Conservation (phyloP, 257 asterid genomes). For the Solanum ossicruentum region DNA sequence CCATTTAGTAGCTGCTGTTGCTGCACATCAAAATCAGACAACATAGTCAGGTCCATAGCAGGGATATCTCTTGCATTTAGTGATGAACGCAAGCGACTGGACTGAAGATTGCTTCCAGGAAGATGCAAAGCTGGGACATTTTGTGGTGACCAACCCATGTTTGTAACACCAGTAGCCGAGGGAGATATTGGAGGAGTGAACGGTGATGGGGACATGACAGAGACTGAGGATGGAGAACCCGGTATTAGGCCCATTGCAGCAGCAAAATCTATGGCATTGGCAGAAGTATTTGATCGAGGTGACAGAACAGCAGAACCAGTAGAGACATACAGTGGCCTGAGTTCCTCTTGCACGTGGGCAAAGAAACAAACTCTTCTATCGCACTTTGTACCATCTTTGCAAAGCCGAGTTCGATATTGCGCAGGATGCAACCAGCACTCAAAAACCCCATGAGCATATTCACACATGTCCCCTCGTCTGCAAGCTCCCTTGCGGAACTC, state of each 20-base stretch:
- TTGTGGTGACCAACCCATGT: slow-evolving; percentile 50
- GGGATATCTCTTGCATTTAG: slow-evolving; percentile 56
- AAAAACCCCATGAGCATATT: slow-evolving; percentile 8
- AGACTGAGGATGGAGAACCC: slow-evolving; percentile 50
- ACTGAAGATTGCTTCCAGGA: slow-evolving; percentile 62
- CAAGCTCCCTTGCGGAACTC: slow-evolving; percentile 5
- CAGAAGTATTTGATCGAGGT: slow-evolving; percentile 38
- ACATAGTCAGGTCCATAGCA: slow-evolving; percentile 23
- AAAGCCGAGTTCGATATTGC: slow-evolving; percentile 10
- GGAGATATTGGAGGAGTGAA: slow-evolving; percentile 86
- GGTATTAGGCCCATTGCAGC: slow-evolving; percentile 55
- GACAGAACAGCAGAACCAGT: slow-evolving; percentile 78
- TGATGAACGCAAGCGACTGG: slow-evolving; percentile 76
- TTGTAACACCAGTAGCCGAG: slow-evolving; percentile 36
- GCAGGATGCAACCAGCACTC: slow-evolving; percentile 10
- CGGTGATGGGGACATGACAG: slow-evolving; percentile 40
- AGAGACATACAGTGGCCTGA: slow-evolving; percentile 48
- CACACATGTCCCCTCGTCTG: slow-evolving; percentile 1
- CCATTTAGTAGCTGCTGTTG: slow-evolving; percentile 43
- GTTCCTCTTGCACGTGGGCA: slow-evolving; percentile 10
- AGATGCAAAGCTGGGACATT: slow-evolving; percentile 65
- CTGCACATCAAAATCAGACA: slow-evolving; percentile 38
- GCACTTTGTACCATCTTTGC: slow-evolving; percentile 2
- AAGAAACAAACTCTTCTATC: slow-evolving; percentile 7
- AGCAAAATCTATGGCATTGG: slow-evolving; percentile 49